These are phyloP conservation scores for Brassica carinata DNA, from an alignment of 345 rosid genomes.

Conservation along the genomic window DNA sequence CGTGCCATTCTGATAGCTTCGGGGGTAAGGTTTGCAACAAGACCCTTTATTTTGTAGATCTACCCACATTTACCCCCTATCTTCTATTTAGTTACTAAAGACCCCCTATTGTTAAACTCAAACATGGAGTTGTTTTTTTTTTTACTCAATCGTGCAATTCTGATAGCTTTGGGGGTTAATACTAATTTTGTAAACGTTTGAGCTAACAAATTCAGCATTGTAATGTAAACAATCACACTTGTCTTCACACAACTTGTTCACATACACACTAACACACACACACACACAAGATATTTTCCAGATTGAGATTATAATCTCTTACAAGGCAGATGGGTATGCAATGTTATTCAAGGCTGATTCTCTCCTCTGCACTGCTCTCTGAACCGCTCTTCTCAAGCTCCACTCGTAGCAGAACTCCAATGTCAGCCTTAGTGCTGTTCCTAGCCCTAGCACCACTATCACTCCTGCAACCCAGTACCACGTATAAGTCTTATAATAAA, in stretches of 20 bases:
- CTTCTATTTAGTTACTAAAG: neutral
- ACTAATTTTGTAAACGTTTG: no score
- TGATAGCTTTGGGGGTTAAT: no score
- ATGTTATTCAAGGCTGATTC: constrained; percentile 50
- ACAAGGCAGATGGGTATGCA: constrained; percentile 66
- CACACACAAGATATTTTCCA: neutral
- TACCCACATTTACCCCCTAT: neutral
- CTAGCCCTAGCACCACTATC: constrained; percentile 89
- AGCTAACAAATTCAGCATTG: no score
- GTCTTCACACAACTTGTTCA: constrained; percentile 5
- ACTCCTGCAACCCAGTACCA: constrained; percentile 53
- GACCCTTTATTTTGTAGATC: neutral
- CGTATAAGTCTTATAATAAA: neutral
- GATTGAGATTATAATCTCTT: constrained; percentile 34
- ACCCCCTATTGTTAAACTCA: neutral
- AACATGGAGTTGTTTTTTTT: no score
- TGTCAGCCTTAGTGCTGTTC: constrained; percentile 78
- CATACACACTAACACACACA: constrained; percentile 7
- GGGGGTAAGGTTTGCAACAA: neutral
- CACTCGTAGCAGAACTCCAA: constrained; percentile 86
- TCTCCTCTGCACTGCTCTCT: constrained; percentile 70
- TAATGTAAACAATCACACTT: constrained; percentile 14
- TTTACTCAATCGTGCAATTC: no score
- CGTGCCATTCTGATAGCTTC: no score
- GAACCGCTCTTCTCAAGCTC: constrained; percentile 72